These are phyloP conservation scores for Sarcomyxa edulis DNA, from an alignment of 768 basidiomycete genomes.

Conservation along the genomic window DNA sequence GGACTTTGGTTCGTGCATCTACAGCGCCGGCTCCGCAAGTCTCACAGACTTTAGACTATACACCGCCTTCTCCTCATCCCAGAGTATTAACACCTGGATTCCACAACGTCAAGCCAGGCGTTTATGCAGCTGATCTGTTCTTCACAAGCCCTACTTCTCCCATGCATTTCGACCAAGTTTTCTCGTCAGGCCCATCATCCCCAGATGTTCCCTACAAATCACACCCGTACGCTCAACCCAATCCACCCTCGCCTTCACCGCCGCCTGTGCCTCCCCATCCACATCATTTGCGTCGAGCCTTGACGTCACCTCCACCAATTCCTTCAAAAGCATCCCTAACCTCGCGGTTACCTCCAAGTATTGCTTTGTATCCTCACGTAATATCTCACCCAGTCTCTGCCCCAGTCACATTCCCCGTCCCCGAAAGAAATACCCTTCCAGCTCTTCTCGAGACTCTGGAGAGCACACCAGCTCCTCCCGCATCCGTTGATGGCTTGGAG, in stretches of 20 bases:
- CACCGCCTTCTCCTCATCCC: conserved; percentile 12
- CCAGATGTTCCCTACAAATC: neutral
- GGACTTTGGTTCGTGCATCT: too few species aligned
- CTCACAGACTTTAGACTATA: conserved; percentile 4
- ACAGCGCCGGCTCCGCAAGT: conserved; percentile 5
- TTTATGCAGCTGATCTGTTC: conserved; percentile 25
- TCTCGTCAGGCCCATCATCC: neutral
- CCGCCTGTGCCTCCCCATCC: conserved; percentile 2
- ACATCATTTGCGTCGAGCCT: conserved; percentile 11
- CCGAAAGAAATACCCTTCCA: conserved; percentile 14
- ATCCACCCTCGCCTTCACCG: conserved; percentile 3
- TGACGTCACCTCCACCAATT: conserved; percentile 15
- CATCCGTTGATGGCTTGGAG: conserved; percentile 31
- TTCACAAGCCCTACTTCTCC: conserved; percentile 16
- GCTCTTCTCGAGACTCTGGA: conserved; percentile 12
- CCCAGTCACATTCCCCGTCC: neutral
- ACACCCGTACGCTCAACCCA: neutral
- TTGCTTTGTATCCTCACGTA: conserved; percentile 22
- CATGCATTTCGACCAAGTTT: conserved; percentile 1
- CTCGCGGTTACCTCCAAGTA: conserved; percentile 16
- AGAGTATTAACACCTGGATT: conserved; percentile 21
- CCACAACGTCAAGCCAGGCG: conserved; percentile 24
- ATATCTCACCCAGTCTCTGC: neutral
- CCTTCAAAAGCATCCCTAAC: conserved; percentile 40
- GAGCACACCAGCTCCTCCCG: conserved; percentile 14